Evolutionary conservation across 495 filamentous ascomycete species (phyloP).

Genomic region (Xeromyces bisporus): DNA sequence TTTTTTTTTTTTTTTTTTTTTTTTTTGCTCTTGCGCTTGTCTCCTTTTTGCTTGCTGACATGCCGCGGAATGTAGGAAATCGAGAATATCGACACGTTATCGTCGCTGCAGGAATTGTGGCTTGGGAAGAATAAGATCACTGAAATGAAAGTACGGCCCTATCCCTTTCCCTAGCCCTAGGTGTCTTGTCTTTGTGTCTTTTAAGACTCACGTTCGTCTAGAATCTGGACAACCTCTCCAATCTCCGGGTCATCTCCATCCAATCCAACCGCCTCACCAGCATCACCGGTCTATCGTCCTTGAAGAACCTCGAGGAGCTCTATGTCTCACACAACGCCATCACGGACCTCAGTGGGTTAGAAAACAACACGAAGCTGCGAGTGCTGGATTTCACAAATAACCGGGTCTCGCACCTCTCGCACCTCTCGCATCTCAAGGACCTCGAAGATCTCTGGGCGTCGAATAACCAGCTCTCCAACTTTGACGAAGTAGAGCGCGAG

Average conservation of each 20-base stretch:
- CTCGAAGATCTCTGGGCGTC: slow-evolving; percentile 93
- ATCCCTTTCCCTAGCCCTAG: not conserved
- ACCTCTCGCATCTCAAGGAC: slow-evolving; percentile 47
- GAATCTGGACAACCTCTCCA: slow-evolving; percentile 51
- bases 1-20: not conserved
- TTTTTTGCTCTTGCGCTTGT: too few species aligned
- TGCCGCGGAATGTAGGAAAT: slow-evolving; percentile 48
- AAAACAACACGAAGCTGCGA: slow-evolving; percentile 49
- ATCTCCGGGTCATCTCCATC: slow-evolving; percentile 81
- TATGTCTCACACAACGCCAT: slow-evolving; percentile 98
- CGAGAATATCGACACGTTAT: slow-evolving; percentile 65
- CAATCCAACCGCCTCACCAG: slow-evolving; percentile 88
- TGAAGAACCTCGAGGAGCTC: slow-evolving; percentile 77
- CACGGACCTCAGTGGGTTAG: slow-evolving; percentile 57
- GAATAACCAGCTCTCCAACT: slow-evolving; percentile 62
- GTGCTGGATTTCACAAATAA: slow-evolving; percentile 88
- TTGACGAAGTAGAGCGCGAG: slow-evolving; percentile 69
- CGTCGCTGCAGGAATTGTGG: slow-evolving; percentile 73
- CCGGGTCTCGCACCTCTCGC: slow-evolving; percentile 54
- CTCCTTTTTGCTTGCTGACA: too few species aligned
- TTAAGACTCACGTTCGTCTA: too few species aligned
- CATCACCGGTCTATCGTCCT: slow-evolving; percentile 54
- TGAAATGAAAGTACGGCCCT: slow-evolving; percentile 43
- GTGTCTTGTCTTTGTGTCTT: too few species aligned
- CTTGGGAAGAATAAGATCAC: slow-evolving; percentile 96